Base-by-base conservation (phyloP, 164 flowering plant species). In the Magnolia kwangsiensis region DNA sequence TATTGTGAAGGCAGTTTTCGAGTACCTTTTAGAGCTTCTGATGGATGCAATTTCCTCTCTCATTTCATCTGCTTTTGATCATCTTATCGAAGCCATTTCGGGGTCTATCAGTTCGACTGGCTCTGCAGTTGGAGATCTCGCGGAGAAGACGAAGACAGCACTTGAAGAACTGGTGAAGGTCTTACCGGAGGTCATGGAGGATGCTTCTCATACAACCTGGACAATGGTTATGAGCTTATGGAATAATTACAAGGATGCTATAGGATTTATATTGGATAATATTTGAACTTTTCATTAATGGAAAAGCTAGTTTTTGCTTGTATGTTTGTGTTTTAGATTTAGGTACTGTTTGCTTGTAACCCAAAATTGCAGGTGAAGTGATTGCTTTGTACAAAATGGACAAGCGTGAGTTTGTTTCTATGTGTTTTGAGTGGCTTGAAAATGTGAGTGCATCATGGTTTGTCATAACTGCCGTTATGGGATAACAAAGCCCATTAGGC, bases 231-330 rank as follows among this genome's bases (percentile, higher is more conserved):
- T 21, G 0, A 80, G 79, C 68, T 72, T 89, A 61, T 81, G 75
- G 84, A 80, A 80, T 7, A 83, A 83, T 27, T 83, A 51, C 72
- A 74, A 16, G 27, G 85, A 87, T 50, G 86, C 89, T 72, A 7
- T 86, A 0, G 76, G 72, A 14, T 78, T 80, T 76, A 81, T 86
- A 19, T 19, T 13, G 45, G 81, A 84, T 63, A 86, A 81, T 79
- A 78, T 78, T 49, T 85, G 63, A 70, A 31, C 4, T 55, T 16
- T 10, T 11, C 61, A 5, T 55, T 55, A 16, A 55, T 55, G 61
- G 13, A 55, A 55, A 16, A 55, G 61, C 61, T 55, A 10, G 16
- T 16, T 55, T 55, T 55, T 55, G 61, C 1, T 55, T 55, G 61
- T 16, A 16, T 55, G 18, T 55, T 55, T 11, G 13, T 55, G 16